These are phyloP conservation scores for Kokia cookei DNA, from an alignment of 441 rosid genomes.

Conservation along the genomic window DNA sequence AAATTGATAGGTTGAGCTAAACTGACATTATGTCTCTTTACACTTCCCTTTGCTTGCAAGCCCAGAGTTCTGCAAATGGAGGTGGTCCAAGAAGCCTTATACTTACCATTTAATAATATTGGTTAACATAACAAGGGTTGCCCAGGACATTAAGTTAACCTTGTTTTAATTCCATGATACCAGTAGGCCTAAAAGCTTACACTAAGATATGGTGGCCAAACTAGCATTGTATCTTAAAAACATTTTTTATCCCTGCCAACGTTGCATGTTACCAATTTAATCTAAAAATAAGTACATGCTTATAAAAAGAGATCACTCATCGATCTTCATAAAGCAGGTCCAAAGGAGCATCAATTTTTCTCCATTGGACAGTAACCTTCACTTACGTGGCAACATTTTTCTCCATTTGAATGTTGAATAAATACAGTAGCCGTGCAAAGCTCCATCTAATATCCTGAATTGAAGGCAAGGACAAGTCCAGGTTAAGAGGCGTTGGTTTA, in stretches of 20 bases:
- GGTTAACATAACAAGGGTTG: neutral
- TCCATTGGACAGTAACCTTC: conserved; percentile 3
- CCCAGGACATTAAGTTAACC: neutral
- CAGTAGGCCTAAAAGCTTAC: neutral
- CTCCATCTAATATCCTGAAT: conserved; percentile 68
- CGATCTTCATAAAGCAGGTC: neutral
- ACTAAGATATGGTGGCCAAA: neutral
- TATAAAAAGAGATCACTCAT: neutral
- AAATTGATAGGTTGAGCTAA: neutral
- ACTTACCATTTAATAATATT: neutral
- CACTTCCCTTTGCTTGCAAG: neutral
- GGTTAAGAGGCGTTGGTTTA: conserved; percentile 71
- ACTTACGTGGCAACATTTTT: conserved; percentile 92
- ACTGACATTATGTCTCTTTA: neutral
- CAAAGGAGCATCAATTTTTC: neutral
- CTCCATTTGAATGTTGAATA: conserved; percentile 88
- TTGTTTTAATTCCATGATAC: neutral
- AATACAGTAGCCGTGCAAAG: conserved; percentile 62
- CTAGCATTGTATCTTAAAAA: neutral
- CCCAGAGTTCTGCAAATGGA: neutral
- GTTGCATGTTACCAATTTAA: neutral
- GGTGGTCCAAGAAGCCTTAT: neutral
- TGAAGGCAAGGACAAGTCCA: conserved; percentile 75
- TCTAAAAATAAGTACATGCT: neutral
- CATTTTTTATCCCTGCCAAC: neutral